phyloP scores from a whole-genome alignment of 2,329 filamentous ascomycete genomes.

The Xylaria sp. region DNA sequence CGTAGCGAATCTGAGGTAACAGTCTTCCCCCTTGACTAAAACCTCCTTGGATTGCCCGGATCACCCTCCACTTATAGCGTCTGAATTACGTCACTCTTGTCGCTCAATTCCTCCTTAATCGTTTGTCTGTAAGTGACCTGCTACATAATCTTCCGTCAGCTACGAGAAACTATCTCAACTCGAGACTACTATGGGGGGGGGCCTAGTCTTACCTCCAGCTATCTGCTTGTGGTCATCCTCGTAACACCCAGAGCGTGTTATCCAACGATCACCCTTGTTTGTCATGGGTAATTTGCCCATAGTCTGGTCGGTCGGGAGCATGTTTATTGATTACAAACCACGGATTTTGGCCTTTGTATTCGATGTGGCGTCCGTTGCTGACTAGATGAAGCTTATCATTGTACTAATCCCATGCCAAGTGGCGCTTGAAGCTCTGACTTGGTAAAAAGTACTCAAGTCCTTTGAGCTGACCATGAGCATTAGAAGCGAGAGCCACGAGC shows the following conservation, averaged over 20 bases:
- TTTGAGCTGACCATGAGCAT: neutral
- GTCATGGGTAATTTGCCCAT: neutral
- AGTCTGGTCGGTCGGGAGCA: neutral
- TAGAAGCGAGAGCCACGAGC: neutral
- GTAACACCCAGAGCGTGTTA: neutral
- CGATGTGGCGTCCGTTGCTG: neutral
- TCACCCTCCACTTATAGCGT: too few species aligned
- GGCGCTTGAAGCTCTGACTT: neutral
- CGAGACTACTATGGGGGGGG: too few species aligned
- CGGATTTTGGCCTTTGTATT: constrained; percentile 4
- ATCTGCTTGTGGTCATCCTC: too few species aligned
- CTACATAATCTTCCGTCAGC: too few species aligned
- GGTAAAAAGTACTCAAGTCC: neutral
- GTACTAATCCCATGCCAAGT: constrained; percentile 4
- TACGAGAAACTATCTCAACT: too few species aligned
- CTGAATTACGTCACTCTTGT: too few species aligned
- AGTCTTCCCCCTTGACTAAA: too few species aligned
- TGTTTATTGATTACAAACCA: neutral
- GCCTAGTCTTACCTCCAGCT: neutral
- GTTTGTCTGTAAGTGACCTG: too few species aligned
- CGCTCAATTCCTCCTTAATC: too few species aligned
- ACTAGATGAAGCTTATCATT: neutral
- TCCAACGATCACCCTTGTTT: neutral
- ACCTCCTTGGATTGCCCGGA: too few species aligned
- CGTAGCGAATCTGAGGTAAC: too few species aligned